These are phyloP conservation scores for Hypoxylon rickii DNA, from an alignment of 495 filamentous ascomycete species.

Conservation along the genomic window DNA sequence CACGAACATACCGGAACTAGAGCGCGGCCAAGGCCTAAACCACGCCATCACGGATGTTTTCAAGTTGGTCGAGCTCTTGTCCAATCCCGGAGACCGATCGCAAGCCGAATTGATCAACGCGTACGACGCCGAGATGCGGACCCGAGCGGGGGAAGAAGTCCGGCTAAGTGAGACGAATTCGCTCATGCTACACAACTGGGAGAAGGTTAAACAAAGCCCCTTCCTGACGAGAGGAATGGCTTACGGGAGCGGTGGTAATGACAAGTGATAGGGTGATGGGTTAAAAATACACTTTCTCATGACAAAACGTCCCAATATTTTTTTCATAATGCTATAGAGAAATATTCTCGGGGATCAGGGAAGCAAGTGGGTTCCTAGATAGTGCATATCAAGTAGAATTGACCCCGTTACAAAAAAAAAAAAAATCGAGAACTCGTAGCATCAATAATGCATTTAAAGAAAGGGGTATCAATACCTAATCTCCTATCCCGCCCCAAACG, in stretches of 20 bases:
- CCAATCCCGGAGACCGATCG: slow-evolving; percentile 22
- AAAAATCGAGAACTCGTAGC: too few species aligned
- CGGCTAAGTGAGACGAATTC: slow-evolving; percentile 45
- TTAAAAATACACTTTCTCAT: too few species aligned
- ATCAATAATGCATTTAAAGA: too few species aligned
- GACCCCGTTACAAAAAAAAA: too few species aligned
- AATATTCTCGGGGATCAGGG: too few species aligned
- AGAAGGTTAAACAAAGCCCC: slow-evolving; percentile 40
- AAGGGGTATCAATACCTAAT: slow-evolving; percentile 27
- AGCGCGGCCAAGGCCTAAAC: slow-evolving; percentile 59
- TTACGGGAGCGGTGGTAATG: slow-evolving; percentile 1
- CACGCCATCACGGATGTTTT: slow-evolving; percentile 53
- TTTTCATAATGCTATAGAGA: too few species aligned
- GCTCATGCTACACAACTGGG: slow-evolving; percentile 52
- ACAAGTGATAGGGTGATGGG: background rate
- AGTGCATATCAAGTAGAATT: too few species aligned
- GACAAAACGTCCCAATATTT: too few species aligned
- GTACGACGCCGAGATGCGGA: slow-evolving; percentile 57
- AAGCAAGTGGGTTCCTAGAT: too few species aligned
- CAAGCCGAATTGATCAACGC: slow-evolving; percentile 34
- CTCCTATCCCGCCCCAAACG: slow-evolving; percentile 12
- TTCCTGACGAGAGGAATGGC: slow-evolving; percentile 34
- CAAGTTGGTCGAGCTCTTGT: slow-evolving; percentile 44
- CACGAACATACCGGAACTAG: slow-evolving; percentile 25
- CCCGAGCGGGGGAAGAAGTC: slow-evolving; percentile 53